Percentiles rank a stretch among this genome's conserved stretches.
These are phyloP conservation scores for Scheffersomyces titani DNA, from an alignment of 1,139 yeast species.

Conservation along the genomic window DNA sequence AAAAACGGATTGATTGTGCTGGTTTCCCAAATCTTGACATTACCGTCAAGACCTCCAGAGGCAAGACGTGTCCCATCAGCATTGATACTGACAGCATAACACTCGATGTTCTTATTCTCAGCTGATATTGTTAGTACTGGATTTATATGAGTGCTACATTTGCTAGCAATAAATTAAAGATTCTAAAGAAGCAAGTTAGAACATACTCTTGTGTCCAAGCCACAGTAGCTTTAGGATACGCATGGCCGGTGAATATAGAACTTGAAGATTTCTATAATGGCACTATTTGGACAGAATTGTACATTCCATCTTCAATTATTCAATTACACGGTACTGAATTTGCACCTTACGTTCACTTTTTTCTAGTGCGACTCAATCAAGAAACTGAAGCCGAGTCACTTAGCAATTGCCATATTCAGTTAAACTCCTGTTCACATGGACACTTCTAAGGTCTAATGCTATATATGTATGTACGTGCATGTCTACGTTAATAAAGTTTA, in stretches of 20 bases:
- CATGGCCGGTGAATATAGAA: conserved; percentile 40
- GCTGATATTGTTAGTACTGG: conserved; percentile 38
- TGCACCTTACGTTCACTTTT: no score
- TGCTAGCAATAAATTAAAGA: background rate
- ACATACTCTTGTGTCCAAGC: conserved; percentile 70
- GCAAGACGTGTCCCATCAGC: conserved; percentile 85
- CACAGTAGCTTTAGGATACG: conserved; percentile 81
- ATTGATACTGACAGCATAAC: conserved; percentile 79
- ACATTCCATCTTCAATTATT: background rate
- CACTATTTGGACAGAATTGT: background rate
- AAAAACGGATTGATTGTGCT: conserved; percentile 49
- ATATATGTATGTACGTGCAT: no score
- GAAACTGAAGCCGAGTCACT: no score
- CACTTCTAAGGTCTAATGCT: no score
- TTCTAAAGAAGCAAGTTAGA: conserved; percentile 1
- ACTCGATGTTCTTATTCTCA: conserved; percentile 78
- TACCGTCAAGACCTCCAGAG: conserved; percentile 95
- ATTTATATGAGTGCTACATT: conserved; percentile 3
- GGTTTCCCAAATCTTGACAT: conserved; percentile 87
- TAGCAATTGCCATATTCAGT: no score
- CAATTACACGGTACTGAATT: background rate
- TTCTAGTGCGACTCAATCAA: background rate
- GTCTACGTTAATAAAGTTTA: no score
- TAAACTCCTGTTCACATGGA: no score
- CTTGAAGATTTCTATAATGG: background rate